Conservation (phyloP, 305 asterid species). For the Rubia peregrina region DNA sequence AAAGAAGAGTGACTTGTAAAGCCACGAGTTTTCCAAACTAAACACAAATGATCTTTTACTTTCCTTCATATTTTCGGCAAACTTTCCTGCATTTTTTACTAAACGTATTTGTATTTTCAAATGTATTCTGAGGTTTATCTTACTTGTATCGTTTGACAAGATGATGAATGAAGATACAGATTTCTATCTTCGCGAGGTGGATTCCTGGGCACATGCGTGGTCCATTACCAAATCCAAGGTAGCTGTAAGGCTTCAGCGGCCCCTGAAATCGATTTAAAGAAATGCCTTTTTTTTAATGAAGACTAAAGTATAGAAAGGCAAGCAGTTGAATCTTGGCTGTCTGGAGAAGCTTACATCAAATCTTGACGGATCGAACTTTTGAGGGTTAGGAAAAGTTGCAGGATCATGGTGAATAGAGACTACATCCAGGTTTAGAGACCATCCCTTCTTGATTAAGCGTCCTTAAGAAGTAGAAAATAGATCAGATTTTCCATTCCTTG, state of each 20-base stretch:
- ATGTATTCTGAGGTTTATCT: neutral
- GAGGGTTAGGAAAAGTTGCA: slow-evolving; percentile 45
- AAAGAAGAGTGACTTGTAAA: neutral
- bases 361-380: slow-evolving; percentile 73
- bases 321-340: neutral
- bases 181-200: slow-evolving; percentile 77
- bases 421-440: slow-evolving; percentile 77
- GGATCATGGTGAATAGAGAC: slow-evolving; percentile 83
- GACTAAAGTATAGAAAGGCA: neutral
- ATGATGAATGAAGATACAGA: slow-evolving; percentile 65
- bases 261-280: slow-evolving; percentile 35
- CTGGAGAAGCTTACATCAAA: slow-evolving; percentile 43
- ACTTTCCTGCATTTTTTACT: no score
- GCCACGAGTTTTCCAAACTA: no score
- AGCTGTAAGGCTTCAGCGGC: slow-evolving; percentile 61
- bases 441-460: slow-evolving; percentile 56
- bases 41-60: neutral
- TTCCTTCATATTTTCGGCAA: no score
- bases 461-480: slow-evolving; percentile 29
- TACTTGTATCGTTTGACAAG: slow-evolving; percentile 72
- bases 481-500: neutral
- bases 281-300: neutral
- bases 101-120: neutral
- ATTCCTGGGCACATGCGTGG: slow-evolving; percentile 88
- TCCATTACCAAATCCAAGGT: slow-evolving; percentile 79